Evolutionary conservation across 495 filamentous ascomycete species (phyloP), one percentile per base, ranked within the genome.

Genomic region (Chaetomium tenue): DNA sequence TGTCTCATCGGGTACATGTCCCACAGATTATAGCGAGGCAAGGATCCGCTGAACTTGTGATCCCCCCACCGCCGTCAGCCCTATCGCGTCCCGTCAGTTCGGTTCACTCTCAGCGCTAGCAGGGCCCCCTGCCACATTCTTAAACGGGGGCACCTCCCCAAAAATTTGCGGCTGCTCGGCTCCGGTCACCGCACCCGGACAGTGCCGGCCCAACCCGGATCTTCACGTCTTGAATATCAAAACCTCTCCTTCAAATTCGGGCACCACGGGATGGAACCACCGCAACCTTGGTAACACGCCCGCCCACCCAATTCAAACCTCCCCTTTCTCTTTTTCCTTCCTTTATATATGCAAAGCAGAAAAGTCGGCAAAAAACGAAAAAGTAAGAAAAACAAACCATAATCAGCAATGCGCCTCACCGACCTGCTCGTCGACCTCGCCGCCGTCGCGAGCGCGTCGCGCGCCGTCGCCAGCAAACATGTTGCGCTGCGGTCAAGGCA

Each of bases 401-500:
- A 54, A 9, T n/a, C 9, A 64, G 55, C 60, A 54, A 82, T 83
- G 80, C 74, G 80, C 63, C 72, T 83, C 70, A 78, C 75, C 58
- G 76, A 82, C 63, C 70, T 82, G 64, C 78, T 96, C 57, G 79
- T 96, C 62, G 93, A 97, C 78, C 83, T 89, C 65, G 86, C 89
- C 63, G 88, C 89, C 65, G 81, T 97, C 46, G 83, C 89, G 71
- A 88, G 85, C 79, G 93, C 90, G 71, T 88, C 91, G 62, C 86
- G 86, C 52, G 82, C 86, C 12, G 83, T 99, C 55, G 90, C 89
- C 18, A 79, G 83, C 67, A 91, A 91, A 77, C 94, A 98, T 77
- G 76, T 91, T 53, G 85, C 85, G 18, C 83, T 97, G 66, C 88
- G 92, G 20, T 80, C 84, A 47, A 82, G 85, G 61, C 92, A 98